Conservation (phyloP, 495 filamentous ascomycete genomes). For the Tuber brumale region DNA sequence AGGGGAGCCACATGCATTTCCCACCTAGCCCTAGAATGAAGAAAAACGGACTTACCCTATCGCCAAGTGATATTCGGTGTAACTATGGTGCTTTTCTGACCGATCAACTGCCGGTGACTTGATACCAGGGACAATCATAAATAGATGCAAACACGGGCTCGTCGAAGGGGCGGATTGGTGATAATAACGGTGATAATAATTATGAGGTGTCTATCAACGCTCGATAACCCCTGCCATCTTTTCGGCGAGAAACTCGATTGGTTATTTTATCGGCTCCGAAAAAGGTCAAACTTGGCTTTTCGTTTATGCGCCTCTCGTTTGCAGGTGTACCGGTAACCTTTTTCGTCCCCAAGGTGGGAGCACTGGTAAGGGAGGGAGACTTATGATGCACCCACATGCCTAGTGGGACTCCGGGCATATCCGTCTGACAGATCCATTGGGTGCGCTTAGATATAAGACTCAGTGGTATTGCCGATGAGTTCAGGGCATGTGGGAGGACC, state of each 20-base stretch:
- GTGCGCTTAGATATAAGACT: not conserved
- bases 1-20: not conserved
- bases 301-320: not conserved
- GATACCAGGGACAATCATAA: not conserved
- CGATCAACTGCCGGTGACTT: not conserved
- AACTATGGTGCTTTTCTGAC: not conserved
- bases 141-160: not conserved
- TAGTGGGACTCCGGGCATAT: not conserved
- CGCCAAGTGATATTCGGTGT: not conserved
- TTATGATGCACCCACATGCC: not conserved
- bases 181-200: not conserved
- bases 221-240: not conserved
- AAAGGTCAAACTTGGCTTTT: not conserved
- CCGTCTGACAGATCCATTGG: not conserved
- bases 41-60: not conserved
- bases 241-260: not conserved
- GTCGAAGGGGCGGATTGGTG: not conserved
- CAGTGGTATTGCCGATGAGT: not conserved
- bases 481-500: not conserved
- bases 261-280: not conserved
- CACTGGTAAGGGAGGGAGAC: not conserved
- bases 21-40: no score
- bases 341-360: not conserved
- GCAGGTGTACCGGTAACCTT: not conserved
- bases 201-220: not conserved